A percentile compares a stretch with the other conserved stretches of the same genome.
These are phyloP conservation scores for Cucumis sativus DNA, from an alignment of 306 rosid species.

Conservation along the genomic window DNA sequence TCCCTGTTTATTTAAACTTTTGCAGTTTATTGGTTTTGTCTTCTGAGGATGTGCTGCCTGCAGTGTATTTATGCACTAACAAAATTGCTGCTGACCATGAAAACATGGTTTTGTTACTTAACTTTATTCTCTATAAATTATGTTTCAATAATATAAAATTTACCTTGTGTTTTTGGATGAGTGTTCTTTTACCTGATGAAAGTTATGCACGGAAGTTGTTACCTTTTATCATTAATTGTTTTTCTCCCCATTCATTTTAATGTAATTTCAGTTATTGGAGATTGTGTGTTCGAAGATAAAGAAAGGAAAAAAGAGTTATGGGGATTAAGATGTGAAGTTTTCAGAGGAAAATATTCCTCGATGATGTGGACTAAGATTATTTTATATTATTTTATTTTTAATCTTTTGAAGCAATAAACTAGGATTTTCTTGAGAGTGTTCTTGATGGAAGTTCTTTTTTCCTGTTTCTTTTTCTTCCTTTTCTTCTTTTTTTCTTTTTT, in stretches of 20 bases:
- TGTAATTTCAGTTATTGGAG: not conserved
- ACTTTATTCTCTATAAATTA: not conserved
- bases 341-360: not conserved
- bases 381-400: no score
- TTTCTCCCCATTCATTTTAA: not conserved
- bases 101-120: conserved; percentile 38
- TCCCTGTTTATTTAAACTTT: conserved; percentile 5
- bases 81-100: conserved; percentile 83
- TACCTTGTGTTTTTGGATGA: not conserved
- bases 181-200: not conserved
- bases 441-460: not conserved
- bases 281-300: not conserved
- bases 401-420: not conserved
- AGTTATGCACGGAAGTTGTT: not conserved
- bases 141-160: not conserved
- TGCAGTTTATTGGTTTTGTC: conserved; percentile 75
- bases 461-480: no score
- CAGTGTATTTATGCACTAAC: conserved; percentile 82
- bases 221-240: not conserved
- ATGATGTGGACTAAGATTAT: not conserved
- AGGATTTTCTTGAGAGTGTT: not conserved
- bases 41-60: conserved; percentile 72
- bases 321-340: not conserved
- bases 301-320: not conserved
- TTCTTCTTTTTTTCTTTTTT: no score